Base-by-base conservation (phyloP, 2,329 filamentous ascomycete genomes). In the Claviceps capensis region DNA sequence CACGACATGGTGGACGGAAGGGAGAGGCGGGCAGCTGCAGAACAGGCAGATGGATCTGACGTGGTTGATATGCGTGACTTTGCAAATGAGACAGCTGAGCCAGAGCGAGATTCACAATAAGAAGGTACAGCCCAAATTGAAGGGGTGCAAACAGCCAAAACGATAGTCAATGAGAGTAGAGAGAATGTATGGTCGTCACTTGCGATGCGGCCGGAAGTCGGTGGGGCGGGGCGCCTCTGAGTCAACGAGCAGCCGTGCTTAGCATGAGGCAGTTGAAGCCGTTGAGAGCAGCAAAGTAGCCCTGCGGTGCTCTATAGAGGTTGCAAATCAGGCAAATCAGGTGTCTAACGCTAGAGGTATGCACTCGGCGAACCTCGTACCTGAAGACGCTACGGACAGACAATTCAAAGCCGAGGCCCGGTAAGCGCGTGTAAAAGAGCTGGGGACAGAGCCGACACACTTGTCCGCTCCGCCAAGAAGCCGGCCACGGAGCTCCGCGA, bases 1-100 rank as follows among this genome's bases (percentile, higher is more conserved):
- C 91, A 97, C 76, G 86, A 86, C 90, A 96, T 96, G 68, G 58
- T 61, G 63, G 62, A 58, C 55, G 63, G 63, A 58, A 54, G 53
- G 38, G n/a, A 9, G 13, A 34, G 16, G 42, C 45, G 40, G 16
- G 30, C 26, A 40, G 19, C 38, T 41, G 40, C n/a, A 19, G 40
- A 16, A 37, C 36, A n/a, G 37, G 23, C 14, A 44, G 19, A 37
- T 16, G 9, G 37, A n/a, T 5, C 43, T 13, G 37, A 43, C 11
- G 16, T 22, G 49, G 17, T 3, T 23, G n/a, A 22, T 16, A 37
- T 34, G 41, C 23, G 5, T 43, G 17, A 5, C 4, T 22, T 40
- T 41, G n/a, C 23, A 34, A 36, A 23, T 26, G 17, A 14, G 22
- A 41, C 30, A 34, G 30, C 30, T 11, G 30, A 34, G 30, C 30